Conservation (phyloP, 2,329 filamentous ascomycete species). For the Fonsecaea monophora region DNA sequence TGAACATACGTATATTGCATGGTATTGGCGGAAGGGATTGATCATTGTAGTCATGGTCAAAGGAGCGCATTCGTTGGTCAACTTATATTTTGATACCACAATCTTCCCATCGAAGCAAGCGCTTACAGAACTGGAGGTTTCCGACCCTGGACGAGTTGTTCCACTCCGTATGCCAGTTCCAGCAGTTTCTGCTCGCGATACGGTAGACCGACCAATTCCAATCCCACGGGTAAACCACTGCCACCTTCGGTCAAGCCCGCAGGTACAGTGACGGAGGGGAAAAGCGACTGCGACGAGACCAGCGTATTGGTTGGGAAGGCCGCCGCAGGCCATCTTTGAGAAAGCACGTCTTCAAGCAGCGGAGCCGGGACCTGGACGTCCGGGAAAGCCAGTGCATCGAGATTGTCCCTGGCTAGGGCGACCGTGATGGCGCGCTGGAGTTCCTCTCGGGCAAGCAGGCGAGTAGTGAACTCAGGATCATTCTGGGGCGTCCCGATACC, state of each 20-base stretch:
- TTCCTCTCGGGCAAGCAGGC: slow-evolving; percentile 21
- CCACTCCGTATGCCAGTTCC: slow-evolving; percentile 25
- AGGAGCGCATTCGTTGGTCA: no score
- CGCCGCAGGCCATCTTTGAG: slow-evolving; percentile 14
- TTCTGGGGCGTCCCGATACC: slow-evolving; percentile 17
- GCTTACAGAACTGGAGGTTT: slow-evolving; percentile 20
- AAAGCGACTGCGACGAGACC: slow-evolving; percentile 16
- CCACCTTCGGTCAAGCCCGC: slow-evolving; percentile 19
- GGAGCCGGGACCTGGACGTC: slow-evolving; percentile 25
- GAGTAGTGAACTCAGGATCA: slow-evolving; percentile 17
- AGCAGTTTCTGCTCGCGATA: slow-evolving; percentile 24
- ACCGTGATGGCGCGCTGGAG: slow-evolving; percentile 18
- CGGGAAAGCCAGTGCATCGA: slow-evolving; percentile 28
- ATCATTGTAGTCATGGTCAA: background rate
- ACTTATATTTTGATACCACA: background rate
- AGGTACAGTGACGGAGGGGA: slow-evolving; percentile 26
- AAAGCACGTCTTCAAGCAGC: slow-evolving; percentile 24
- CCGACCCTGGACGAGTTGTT: slow-evolving; percentile 20
- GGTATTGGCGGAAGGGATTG: background rate
- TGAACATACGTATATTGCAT: no score
- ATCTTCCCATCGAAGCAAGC: background rate
- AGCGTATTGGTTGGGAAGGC: slow-evolving; percentile 27
- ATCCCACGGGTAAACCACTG: slow-evolving; percentile 15
- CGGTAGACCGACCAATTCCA: slow-evolving; percentile 22
- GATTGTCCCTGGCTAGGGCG: slow-evolving; percentile 17